These are phyloP conservation scores for Ophiocordyceps camponoti-floridani DNA, from an alignment of 2,329 filamentous ascomycete species.

Conservation along the genomic window DNA sequence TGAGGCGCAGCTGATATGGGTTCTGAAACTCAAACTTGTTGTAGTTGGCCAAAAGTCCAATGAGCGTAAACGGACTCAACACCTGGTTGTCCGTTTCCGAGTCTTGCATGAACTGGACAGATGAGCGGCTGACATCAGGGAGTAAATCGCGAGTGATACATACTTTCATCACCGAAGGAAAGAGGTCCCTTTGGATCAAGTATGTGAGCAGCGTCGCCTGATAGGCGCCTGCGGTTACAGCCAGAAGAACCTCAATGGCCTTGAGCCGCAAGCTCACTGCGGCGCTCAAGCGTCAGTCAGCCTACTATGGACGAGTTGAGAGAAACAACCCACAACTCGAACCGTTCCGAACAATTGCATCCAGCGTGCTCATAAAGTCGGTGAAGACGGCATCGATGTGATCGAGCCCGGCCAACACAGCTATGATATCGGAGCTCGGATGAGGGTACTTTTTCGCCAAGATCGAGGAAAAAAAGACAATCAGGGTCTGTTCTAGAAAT, in stretches of 20 bases:
- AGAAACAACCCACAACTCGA: conserved; percentile 37
- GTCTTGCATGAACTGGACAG: conserved; percentile 58
- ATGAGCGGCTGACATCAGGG: conserved; percentile 1
- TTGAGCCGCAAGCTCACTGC: conserved; percentile 58
- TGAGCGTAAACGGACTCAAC: conserved; percentile 61
- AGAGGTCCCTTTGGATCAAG: conserved; percentile 85
- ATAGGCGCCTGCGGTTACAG: conserved; percentile 83
- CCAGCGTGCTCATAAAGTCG: conserved; percentile 70
- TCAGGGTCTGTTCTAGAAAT: conserved; percentile 49
- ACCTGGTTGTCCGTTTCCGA: conserved; percentile 44
- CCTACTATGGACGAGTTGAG: not conserved
- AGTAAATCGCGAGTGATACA: not conserved
- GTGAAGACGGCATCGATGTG: conserved; percentile 74
- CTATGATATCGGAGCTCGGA: conserved; percentile 86
- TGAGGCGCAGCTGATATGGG: conserved; percentile 77
- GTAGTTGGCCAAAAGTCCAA: conserved; percentile 86
- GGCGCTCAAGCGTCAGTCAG: not conserved
- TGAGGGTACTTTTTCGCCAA: conserved; percentile 86
- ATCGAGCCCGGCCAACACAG: conserved; percentile 74
- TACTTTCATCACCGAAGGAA: conserved; percentile 89
- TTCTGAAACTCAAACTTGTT: conserved; percentile 99
- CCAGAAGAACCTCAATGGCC: conserved; percentile 64
- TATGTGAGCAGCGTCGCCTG: conserved; percentile 89
- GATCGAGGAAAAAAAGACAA: conserved; percentile 67
- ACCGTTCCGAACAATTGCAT: conserved; percentile 66